A percentile compares a stretch with the other conserved stretches of the same genome.
phyloP scores from a whole-genome alignment of 768 basidiomycete genomes.

The Suillus fuscotomentosus region DNA sequence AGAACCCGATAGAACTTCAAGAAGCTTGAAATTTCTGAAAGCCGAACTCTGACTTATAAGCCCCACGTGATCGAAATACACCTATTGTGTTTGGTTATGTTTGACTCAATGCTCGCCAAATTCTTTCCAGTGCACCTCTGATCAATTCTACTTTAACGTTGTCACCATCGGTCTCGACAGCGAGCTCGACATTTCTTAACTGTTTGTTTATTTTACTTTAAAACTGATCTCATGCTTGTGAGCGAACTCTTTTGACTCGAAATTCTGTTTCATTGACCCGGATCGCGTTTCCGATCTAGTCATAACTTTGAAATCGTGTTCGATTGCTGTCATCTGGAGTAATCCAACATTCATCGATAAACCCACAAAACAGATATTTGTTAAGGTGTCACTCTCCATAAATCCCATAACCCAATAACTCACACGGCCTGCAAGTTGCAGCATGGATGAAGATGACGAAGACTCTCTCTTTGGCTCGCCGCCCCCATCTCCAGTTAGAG shows the following conservation, averaged over 20 bases:
- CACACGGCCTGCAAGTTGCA: slow-evolving; percentile 10
- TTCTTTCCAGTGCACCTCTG: neutral
- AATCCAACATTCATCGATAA: neutral
- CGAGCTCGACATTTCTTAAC: neutral
- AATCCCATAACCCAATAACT: slow-evolving; percentile 12
- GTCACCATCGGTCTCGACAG: neutral
- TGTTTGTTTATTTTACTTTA: neutral
- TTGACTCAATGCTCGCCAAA: neutral
- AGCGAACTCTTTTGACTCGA: neutral
- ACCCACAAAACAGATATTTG: neutral
- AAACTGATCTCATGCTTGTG: neutral
- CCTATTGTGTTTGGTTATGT: neutral
- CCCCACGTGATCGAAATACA: neutral
- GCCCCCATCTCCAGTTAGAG: slow-evolving; percentile 68
- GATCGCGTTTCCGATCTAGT: neutral
- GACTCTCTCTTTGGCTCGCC: slow-evolving; percentile 83
- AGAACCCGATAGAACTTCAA: no score
- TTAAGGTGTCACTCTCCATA: slow-evolving; percentile 16
- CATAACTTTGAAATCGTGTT: neutral
- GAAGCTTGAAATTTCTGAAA: no score
- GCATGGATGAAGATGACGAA: slow-evolving; percentile 42
- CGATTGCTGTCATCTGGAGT: neutral
- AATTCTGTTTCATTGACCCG: neutral
- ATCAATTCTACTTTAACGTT: neutral
- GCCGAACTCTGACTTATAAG: neutral